Evolutionary conservation across 1,284 basidiomycete species (phyloP).

Genomic region (Naganishia albida): DNA sequence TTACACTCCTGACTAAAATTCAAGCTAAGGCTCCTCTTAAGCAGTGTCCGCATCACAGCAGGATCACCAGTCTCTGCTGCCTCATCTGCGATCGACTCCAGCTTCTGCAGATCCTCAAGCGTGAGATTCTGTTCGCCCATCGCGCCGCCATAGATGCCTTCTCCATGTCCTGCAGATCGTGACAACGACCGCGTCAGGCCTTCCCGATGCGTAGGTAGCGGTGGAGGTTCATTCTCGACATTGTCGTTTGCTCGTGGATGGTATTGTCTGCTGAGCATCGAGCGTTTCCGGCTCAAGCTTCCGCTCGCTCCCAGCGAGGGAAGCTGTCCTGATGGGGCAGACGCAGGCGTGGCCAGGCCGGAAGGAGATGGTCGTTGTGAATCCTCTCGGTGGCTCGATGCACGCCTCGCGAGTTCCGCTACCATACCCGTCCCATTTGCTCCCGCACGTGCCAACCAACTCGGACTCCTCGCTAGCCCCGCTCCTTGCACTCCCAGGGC

Average conservation of each 20-base stretch:
- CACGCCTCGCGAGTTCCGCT: slow-evolving; percentile 18
- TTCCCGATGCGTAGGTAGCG: slow-evolving; percentile 53
- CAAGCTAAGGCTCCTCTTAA: slow-evolving; percentile 84
- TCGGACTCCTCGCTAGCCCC: slow-evolving; percentile 37
- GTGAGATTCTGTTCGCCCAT: slow-evolving; percentile 70
- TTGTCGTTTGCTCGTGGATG: slow-evolving; percentile 72
- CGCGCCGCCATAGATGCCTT: slow-evolving; percentile 61
- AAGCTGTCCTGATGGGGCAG: not conserved
- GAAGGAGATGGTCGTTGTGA: slow-evolving; percentile 43
- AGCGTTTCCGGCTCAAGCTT: slow-evolving; percentile 71
- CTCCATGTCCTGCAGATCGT: slow-evolving; percentile 60
- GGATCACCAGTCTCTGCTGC: slow-evolving; percentile 71
- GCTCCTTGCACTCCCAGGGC: not conserved
- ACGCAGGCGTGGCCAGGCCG: slow-evolving; percentile 39
- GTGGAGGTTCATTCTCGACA: slow-evolving; percentile 66
- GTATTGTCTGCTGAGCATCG: slow-evolving; percentile 88
- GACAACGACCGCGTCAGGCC: slow-evolving; percentile 12
- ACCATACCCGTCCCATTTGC: slow-evolving; percentile 33
- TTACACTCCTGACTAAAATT: slow-evolving; percentile 80
- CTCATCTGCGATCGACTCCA: slow-evolving; percentile 89
- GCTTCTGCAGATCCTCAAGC: slow-evolving; percentile 84
- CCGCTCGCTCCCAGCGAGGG: slow-evolving; percentile 50
- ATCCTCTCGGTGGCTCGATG: slow-evolving; percentile 12
- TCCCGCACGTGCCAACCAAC: slow-evolving; percentile 48
- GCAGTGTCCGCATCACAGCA: slow-evolving; percentile 72